A percentile compares a stretch with the other conserved stretches of the same genome.
Conservation (phyloP, 352 stramenopile species). For the Thalassiosira livingstoniorum region DNA sequence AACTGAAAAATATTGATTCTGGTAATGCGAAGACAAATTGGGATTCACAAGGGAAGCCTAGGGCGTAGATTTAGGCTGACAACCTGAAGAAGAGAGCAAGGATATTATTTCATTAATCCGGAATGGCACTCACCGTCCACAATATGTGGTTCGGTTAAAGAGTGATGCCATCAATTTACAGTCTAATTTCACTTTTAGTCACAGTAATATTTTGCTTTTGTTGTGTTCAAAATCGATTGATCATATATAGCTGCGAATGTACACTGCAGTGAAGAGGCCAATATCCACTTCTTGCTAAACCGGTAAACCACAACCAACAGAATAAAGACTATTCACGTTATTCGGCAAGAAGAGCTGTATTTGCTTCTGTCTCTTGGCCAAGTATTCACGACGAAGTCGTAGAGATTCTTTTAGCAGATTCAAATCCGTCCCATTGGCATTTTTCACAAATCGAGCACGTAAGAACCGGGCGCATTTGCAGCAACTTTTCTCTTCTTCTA, state of each 20-base stretch:
- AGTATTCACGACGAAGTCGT: constrained; percentile 40
- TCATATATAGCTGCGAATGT: too few species aligned
- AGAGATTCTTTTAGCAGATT: constrained; percentile 53
- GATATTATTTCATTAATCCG: too few species aligned
- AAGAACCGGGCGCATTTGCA: constrained; percentile 47
- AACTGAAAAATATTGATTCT: not conserved
- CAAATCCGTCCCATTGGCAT: constrained; percentile 68
- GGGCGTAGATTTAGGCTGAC: too few species aligned
- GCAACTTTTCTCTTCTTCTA: constrained; percentile 13
- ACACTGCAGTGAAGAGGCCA: too few species aligned
- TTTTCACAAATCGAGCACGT: constrained; percentile 59
- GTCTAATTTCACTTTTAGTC: too few species aligned
- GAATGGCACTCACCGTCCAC: too few species aligned
- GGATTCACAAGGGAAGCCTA: not conserved
- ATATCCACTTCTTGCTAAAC: too few species aligned
- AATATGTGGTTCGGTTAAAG: too few species aligned
- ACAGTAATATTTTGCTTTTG: too few species aligned
- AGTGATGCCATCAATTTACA: too few species aligned
- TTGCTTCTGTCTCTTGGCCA: constrained; percentile 45
- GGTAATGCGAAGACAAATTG: not conserved
- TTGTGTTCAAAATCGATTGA: too few species aligned
- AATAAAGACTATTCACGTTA: constrained; percentile 18
- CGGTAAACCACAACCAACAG: constrained; percentile 27
- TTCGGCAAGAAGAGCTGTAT: constrained; percentile 26
- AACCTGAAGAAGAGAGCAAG: too few species aligned